A percentile compares a stretch with the other conserved stretches of the same genome.
Evolutionary conservation across 139 green algal genomes (phyloP).

Genomic region (Pleodorina starrii): DNA sequence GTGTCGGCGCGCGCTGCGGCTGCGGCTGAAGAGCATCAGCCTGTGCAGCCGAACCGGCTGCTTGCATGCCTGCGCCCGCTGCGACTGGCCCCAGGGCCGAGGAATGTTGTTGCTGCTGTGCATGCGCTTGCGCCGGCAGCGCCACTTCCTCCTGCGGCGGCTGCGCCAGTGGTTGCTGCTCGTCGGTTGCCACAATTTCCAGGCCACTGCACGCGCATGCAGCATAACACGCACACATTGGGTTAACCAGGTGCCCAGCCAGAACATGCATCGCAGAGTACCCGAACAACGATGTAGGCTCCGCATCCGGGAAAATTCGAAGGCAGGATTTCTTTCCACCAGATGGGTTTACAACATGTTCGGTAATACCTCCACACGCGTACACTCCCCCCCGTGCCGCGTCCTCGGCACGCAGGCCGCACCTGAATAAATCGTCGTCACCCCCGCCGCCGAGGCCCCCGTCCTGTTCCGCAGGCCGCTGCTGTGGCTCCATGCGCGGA

Average conservation of each 20-base stretch:
- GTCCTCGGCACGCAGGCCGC: not conserved
- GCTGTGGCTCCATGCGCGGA: too few relatives aligned
- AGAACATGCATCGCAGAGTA: too few relatives aligned
- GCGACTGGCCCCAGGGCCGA: not conserved
- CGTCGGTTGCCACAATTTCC: slow-evolving; percentile 2
- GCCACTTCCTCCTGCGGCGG: not conserved
- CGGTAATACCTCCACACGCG: too few relatives aligned
- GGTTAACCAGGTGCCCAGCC: too few relatives aligned
- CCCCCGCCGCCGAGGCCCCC: not conserved
- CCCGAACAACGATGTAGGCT: too few relatives aligned
- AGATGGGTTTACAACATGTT: too few relatives aligned
- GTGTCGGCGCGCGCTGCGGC: not conserved
- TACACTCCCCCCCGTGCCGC: too few relatives aligned
- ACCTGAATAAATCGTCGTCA: slow-evolving; percentile 36
- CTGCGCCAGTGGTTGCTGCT: not conserved
- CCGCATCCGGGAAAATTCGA: too few relatives aligned
- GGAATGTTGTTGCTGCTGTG: not conserved
- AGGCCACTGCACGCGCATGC: not conserved
- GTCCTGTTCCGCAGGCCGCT: not conserved
- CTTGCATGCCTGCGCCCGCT: not conserved
- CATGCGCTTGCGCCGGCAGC: not conserved
- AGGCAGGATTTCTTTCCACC: too few relatives aligned
- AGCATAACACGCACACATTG: not conserved
- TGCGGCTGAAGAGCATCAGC: not conserved
- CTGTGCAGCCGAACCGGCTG: not conserved